Evolutionary conservation across 2,329 filamentous ascomycete genomes (phyloP), one percentile per base, ranked within the genome.

Genomic region (Colletotrichum abscissum): DNA sequence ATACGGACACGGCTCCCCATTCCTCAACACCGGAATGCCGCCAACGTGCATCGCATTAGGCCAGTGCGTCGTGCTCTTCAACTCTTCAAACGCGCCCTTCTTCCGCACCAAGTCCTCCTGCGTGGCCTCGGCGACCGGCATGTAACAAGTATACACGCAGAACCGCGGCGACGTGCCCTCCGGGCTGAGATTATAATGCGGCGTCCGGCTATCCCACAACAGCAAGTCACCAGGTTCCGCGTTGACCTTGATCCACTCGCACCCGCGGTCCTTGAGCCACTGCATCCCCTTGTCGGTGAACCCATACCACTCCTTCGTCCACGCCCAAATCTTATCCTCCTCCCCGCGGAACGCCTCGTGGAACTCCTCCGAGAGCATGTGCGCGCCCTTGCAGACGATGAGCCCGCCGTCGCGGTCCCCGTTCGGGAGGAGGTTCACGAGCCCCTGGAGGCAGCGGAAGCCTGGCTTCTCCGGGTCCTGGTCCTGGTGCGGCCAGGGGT

Each of bases 171-270:
- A 14, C 12, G 65, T 65, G 49, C 77, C 77, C 38, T 73, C 67
- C 0, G 75, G 75, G 7, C 65, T 69, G 5, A 59, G 30, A 7
- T 68, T 72, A 38, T 72, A 76, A 28, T 76, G 75, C 46, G 71
- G 68, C 33, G 68, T 71, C 3, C 75, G 72, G 12, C 63, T 76
- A 55, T 83, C 82, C 78, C 82, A 83, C 1, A 83, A 73, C 19
- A 83, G 76, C 12, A 83, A 69, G 56, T 83, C 81, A 1, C 82
- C 81, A 0, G 81, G 81, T 30, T 81, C 80, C 19, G 80, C 81
- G 55, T 77, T 72, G 14, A 83, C 74, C 72, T 82, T 78, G 62
- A 71, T 33, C 71, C 69, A 72, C 35, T 72, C 33, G 69, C 66
- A 69, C 9, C 76, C 77, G 11, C 60, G 57, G 4, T 67, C 73